phyloP scores from a whole-genome alignment of 1,284 basidiomycete species.

The Polyporus tsugae region DNA sequence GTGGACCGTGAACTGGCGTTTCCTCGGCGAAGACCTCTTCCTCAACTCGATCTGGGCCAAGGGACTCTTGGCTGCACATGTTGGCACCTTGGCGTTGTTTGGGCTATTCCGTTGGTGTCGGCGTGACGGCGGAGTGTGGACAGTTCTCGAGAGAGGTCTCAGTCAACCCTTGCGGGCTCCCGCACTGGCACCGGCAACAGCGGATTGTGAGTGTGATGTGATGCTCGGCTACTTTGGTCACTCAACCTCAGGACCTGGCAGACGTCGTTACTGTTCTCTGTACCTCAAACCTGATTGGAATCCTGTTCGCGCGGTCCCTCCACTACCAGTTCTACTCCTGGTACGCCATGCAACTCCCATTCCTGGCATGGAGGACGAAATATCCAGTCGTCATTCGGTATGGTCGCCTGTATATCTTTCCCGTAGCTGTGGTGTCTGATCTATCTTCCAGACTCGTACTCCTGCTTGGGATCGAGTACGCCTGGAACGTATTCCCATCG shows the following conservation, averaged over 20 bases:
- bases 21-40: slow-evolving; percentile 82
- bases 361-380: slow-evolving; percentile 80
- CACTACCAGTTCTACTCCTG: slow-evolving; percentile 99
- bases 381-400: slow-evolving; percentile 73
- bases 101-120: slow-evolving; percentile 79
- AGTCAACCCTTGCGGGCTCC: slow-evolving; percentile 59
- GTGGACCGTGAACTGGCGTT: slow-evolving; percentile 99
- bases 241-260: slow-evolving; percentile 42
- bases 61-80: slow-evolving; percentile 74
- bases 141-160: slow-evolving; percentile 66
- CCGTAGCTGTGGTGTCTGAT: neutral
- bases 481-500: slow-evolving; percentile 90
- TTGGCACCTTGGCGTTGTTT: slow-evolving; percentile 68
- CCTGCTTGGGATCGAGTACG: slow-evolving; percentile 77
- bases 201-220: slow-evolving; percentile 61
- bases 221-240: slow-evolving; percentile 22
- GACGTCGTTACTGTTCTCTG: slow-evolving; percentile 87
- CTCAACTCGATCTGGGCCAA: slow-evolving; percentile 70
- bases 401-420: slow-evolving; percentile 36
- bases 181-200: slow-evolving; percentile 51
- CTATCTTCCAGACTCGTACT: slow-evolving; percentile 61
- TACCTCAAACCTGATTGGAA: slow-evolving; percentile 93
- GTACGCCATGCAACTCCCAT: slow-evolving; percentile 95
- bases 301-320: slow-evolving; percentile 92
- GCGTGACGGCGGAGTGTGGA: slow-evolving; percentile 67